Evolutionary conservation across 495 filamentous ascomycete species (phyloP).

Genomic region (Talaromyces nanjingensis): DNA sequence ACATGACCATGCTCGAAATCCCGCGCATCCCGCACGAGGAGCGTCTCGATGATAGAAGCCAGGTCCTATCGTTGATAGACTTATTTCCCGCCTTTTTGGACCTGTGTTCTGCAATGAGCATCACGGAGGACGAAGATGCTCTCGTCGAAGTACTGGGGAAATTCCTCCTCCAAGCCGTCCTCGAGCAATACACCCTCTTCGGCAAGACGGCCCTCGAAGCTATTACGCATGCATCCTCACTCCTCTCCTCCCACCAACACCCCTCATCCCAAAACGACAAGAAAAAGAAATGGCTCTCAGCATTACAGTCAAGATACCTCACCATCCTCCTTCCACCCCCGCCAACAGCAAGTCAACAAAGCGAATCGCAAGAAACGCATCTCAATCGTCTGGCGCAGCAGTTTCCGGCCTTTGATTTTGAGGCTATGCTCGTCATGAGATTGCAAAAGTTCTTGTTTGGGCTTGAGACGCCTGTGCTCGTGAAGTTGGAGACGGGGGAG

Average conservation of each 20-base stretch:
- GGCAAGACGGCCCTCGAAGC: conserved; percentile 17
- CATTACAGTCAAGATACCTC: conserved; percentile 6
- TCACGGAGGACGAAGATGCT: neutral
- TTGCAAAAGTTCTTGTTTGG: conserved; percentile 28
- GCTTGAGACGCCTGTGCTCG: conserved; percentile 32
- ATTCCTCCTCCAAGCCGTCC: conserved; percentile 43
- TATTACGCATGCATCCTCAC: conserved; percentile 1
- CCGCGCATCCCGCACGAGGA: conserved; percentile 5
- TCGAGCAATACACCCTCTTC: conserved; percentile 39
- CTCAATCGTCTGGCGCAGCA: conserved; percentile 8
- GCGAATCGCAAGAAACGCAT: conserved; percentile 7
- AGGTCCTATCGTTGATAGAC: conserved; percentile 24
- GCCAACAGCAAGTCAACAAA: neutral
- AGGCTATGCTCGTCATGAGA: conserved; percentile 19
- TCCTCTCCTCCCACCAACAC: neutral
- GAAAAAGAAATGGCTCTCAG: neutral
- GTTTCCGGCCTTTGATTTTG: conserved; percentile 18
- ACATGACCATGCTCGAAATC: neutral
- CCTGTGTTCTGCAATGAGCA: conserved; percentile 30
- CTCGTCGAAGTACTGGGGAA: conserved; percentile 28
- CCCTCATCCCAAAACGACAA: neutral
- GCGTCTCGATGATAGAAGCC: neutral
- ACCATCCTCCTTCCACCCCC: conserved; percentile 10
- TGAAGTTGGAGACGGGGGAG: conserved; percentile 38
- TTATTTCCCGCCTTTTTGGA: conserved; percentile 41